phyloP scores from a whole-genome alignment of 2,329 filamentous ascomycete species.

The Aspergillus sp. region DNA sequence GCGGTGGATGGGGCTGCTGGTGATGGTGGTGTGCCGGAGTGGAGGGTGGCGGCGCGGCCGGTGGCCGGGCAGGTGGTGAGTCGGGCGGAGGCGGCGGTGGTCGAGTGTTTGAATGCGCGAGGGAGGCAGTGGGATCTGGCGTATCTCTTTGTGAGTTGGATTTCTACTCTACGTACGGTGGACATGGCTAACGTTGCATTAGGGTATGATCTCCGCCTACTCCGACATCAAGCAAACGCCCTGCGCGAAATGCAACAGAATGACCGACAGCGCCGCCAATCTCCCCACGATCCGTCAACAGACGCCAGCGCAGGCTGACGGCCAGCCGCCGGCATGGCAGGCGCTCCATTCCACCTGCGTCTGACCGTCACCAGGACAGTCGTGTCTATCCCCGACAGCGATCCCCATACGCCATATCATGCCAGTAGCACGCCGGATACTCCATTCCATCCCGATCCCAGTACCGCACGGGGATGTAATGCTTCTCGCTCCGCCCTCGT shows the following conservation, averaged over 20 bases:
- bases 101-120: slow-evolving; percentile 35
- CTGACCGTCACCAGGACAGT: background rate
- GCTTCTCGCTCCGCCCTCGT: slow-evolving; percentile 2
- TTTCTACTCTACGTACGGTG: background rate
- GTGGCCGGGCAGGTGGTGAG: slow-evolving; percentile 23
- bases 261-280: slow-evolving; percentile 39
- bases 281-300: slow-evolving; percentile 38
- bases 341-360: slow-evolving; percentile 35
- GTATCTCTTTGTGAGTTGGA: slow-evolving; percentile 36
- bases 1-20: slow-evolving; percentile 16
- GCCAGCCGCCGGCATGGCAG: slow-evolving; percentile 28
- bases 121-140: slow-evolving; percentile 39
- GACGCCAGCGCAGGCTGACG: slow-evolving; percentile 17
- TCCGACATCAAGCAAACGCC: slow-evolving; percentile 38
- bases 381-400: background rate
- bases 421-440: slow-evolving; percentile 20
- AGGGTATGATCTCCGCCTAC: slow-evolving; percentile 46
- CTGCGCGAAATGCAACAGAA: slow-evolving; percentile 38
- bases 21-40: slow-evolving; percentile 24
- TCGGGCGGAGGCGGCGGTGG: slow-evolving; percentile 35
- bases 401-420: slow-evolving; percentile 25
- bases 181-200: slow-evolving; percentile 5
- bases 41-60: slow-evolving; percentile 32
- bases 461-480: slow-evolving; percentile 23
- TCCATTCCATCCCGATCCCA: slow-evolving; percentile 24